Evolutionary conservation across 345 rosid species (phyloP).

Genomic region (Erucastrum elatum): DNA sequence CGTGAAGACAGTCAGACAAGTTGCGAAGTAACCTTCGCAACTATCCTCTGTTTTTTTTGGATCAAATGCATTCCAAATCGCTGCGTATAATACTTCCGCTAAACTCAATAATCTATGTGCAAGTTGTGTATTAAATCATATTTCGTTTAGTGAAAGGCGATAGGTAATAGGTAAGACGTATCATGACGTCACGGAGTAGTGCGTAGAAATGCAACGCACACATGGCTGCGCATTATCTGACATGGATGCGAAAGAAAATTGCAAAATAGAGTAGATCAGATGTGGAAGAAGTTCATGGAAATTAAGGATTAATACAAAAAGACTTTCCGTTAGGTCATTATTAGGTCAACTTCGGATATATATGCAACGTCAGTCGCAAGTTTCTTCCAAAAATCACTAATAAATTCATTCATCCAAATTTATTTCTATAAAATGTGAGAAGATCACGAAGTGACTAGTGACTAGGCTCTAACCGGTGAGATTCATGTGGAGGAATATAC

Average conservation of each 20-base stretch:
- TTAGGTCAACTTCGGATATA: slow-evolving; percentile 34
- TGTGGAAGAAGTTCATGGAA: slow-evolving; percentile 31
- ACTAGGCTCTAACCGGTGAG: slow-evolving; percentile 4
- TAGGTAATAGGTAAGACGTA: not conserved
- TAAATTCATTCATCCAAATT: slow-evolving; percentile 8
- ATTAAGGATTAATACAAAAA: not conserved
- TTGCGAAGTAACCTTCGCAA: not conserved
- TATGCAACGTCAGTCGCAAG: slow-evolving; percentile 14
- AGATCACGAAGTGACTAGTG: slow-evolving; percentile 17
- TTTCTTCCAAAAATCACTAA: not conserved
- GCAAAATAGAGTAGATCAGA: not conserved
- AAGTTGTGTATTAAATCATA: not conserved
- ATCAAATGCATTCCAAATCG: not conserved
- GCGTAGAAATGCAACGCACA: not conserved
- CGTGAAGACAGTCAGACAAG: not conserved
- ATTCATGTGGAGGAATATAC: not conserved
- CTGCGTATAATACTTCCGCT: not conserved
- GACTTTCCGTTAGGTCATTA: slow-evolving; percentile 4
- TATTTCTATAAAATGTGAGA: not conserved
- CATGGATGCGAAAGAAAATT: slow-evolving; percentile 5
- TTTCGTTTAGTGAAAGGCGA: not conserved
- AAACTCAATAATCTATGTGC: not conserved
- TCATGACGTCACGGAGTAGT: not conserved
- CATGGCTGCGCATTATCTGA: slow-evolving; percentile 5
- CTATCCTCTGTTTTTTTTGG: not conserved